phyloP scores from a whole-genome alignment of 805 yeast species.

The Millerozyma miso region DNA sequence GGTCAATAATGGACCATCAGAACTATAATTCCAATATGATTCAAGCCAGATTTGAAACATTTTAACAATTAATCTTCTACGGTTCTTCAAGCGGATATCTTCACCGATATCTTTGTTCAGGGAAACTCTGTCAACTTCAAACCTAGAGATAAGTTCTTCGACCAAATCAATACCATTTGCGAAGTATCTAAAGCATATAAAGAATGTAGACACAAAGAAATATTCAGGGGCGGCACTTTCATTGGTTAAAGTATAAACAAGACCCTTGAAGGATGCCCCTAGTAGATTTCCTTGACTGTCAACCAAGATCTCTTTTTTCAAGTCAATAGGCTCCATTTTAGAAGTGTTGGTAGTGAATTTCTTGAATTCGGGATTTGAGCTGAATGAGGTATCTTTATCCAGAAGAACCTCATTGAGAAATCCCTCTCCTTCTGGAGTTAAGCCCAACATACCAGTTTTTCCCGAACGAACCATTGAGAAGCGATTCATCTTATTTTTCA shows the following conservation, averaged over 20 bases:
- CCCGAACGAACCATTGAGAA: slow-evolving; percentile 52
- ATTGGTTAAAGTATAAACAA: slow-evolving; percentile 63
- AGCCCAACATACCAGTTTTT: slow-evolving; percentile 43
- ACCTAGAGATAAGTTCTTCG: slow-evolving; percentile 62
- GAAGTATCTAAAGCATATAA: slow-evolving; percentile 72
- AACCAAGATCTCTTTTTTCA: slow-evolving; percentile 46
- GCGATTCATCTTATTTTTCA: slow-evolving; percentile 29
- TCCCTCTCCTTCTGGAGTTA: slow-evolving; percentile 47
- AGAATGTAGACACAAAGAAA: slow-evolving; percentile 67
- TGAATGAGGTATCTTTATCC: slow-evolving; percentile 25
- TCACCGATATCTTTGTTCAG: slow-evolving; percentile 17
- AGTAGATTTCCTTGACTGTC: slow-evolving; percentile 50
- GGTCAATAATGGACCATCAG: slow-evolving; percentile 59
- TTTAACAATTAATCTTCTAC: slow-evolving; percentile 64
- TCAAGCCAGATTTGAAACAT: slow-evolving; percentile 83
- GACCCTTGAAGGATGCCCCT: slow-evolving; percentile 70
- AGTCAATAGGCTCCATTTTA: slow-evolving; percentile 8
- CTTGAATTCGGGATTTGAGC: slow-evolving; percentile 32
- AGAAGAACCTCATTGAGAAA: slow-evolving; percentile 33
- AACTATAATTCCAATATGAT: slow-evolving; percentile 73
- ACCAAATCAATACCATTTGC: slow-evolving; percentile 62
- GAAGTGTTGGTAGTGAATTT: slow-evolving; percentile 22
- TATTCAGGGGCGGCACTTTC: slow-evolving; percentile 61
- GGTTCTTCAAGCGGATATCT: slow-evolving; percentile 43
- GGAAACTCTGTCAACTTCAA: slow-evolving; percentile 45